Evolutionary conservation across 192 early-diverging fungal genomes (phyloP).

Genomic region (Funneliformis geosporum): DNA sequence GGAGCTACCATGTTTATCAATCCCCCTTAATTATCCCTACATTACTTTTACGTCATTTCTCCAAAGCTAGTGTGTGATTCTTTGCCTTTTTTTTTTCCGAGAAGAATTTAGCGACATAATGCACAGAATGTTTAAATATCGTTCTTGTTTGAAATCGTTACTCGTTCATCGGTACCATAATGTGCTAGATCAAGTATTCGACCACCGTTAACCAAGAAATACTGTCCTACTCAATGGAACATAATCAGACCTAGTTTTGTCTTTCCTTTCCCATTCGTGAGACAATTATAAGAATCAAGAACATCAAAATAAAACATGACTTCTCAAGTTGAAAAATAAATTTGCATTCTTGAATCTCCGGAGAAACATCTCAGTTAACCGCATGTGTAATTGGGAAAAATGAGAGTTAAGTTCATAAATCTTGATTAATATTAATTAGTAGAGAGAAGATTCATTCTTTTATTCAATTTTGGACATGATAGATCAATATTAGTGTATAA

Average conservation of each 20-base stretch:
- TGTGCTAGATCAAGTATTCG: background rate
- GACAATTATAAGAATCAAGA: background rate
- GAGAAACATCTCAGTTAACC: conserved; percentile 5
- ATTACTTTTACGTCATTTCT: conserved; percentile 42
- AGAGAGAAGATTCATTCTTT: no score
- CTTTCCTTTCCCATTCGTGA: conserved; percentile 13
- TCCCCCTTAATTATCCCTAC: conserved; percentile 26
- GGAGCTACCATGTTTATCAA: no score
- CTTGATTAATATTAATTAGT: no score
- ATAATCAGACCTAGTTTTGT: conserved; percentile 13
- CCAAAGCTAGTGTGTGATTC: conserved; percentile 38
- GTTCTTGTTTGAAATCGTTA: conserved; percentile 12
- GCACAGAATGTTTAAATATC: no score
- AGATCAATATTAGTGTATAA: no score
- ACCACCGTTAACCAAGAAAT: conserved; percentile 1
- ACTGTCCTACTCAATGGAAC: conserved; percentile 4
- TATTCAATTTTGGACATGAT: no score
- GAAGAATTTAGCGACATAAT: no score
- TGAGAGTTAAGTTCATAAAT: background rate
- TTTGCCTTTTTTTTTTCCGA: conserved; percentile 26
- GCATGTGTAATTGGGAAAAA: conserved; percentile 1
- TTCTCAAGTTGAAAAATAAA: conserved; percentile 16
- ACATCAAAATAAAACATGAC: background rate
- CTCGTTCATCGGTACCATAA: background rate
- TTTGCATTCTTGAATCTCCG: conserved; percentile 3